phyloP scores from a whole-genome alignment of 768 basidiomycete genomes.

The Lentinula boryana region DNA sequence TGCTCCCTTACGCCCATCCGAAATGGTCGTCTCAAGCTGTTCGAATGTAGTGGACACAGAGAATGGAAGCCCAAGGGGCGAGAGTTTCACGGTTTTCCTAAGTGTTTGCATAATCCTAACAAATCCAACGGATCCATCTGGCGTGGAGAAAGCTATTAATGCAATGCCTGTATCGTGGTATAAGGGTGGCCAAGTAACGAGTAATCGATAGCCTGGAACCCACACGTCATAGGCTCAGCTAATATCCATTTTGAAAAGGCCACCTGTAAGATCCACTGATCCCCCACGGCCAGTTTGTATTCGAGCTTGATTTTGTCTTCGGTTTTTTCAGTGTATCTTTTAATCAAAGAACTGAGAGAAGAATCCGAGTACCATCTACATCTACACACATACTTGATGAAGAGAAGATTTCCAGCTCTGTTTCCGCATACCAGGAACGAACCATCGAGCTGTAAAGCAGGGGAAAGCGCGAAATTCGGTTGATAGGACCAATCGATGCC shows the following conservation, averaged over 20 bases:
- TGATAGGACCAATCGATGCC: slow-evolving; percentile 69
- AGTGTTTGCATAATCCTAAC: slow-evolving; percentile 48
- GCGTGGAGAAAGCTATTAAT: slow-evolving; percentile 49
- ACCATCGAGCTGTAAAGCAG: slow-evolving; percentile 43
- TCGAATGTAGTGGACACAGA: slow-evolving; percentile 27
- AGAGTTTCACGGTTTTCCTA: slow-evolving; percentile 14
- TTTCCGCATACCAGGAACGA: slow-evolving; percentile 69
- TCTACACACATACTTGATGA: slow-evolving; percentile 41
- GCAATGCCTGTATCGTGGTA: slow-evolving; percentile 40
- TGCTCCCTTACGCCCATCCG: slow-evolving; percentile 32
- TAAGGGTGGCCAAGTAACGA: neutral
- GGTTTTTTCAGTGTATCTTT: slow-evolving; percentile 18
- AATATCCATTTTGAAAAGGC: slow-evolving; percentile 54
- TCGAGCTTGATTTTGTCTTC: slow-evolving; percentile 16
- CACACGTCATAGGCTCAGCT: slow-evolving; percentile 13
- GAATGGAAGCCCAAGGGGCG: slow-evolving; percentile 28
- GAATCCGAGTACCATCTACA: neutral
- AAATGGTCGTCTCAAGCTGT: slow-evolving; percentile 16
- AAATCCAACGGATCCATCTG: slow-evolving; percentile 54
- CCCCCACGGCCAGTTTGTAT: slow-evolving; percentile 32
- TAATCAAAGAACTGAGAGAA: neutral
- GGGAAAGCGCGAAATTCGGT: slow-evolving; percentile 46
- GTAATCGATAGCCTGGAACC: neutral
- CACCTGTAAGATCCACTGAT: slow-evolving; percentile 61
- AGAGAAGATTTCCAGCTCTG: slow-evolving; percentile 55